Evolutionary conservation across 2,329 filamentous ascomycete species (phyloP).

Genomic region (Bipolaris bicolor): DNA sequence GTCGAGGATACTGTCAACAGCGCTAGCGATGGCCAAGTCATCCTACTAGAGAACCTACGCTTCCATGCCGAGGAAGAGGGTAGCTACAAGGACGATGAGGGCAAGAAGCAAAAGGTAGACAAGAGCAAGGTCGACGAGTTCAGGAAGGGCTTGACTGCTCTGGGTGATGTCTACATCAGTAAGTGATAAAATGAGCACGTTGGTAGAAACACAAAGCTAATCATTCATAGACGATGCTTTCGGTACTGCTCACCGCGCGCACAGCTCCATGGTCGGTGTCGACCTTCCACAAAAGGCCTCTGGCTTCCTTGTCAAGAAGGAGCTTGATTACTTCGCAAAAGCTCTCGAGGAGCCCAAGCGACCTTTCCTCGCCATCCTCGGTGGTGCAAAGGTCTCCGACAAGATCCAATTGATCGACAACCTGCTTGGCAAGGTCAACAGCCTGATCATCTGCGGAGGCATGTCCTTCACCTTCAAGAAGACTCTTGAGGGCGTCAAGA

Average conservation of each 20-base stretch:
- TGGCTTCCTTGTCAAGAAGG: conserved; percentile 99
- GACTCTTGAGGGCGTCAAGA: conserved; percentile 87
- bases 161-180: conserved; percentile 98
- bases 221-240: conserved; percentile 82
- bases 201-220: conserved; percentile 23
- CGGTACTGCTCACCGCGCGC: conserved; percentile 95
- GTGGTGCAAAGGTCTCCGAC: conserved; percentile 97
- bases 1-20: conserved; percentile 89
- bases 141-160: conserved; percentile 89
- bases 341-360: conserved; percentile 91
- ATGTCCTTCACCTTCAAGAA: conserved; percentile 99
- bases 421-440: conserved; percentile 96
- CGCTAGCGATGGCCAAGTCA: conserved; percentile 78
- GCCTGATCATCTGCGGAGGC: conserved; percentile 91
- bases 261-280: conserved; percentile 99
- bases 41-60: conserved; percentile 95
- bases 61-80: conserved; percentile 99
- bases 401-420: conserved; percentile 99
- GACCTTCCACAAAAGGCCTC: conserved; percentile 95
- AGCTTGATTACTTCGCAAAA: conserved; percentile 98
- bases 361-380: conserved; percentile 97
- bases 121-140: conserved; percentile 91
- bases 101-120: conserved; percentile 98
- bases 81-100: conserved; percentile 88
- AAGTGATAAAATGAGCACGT: conserved; percentile 45